Base-by-base conservation (phyloP, 2,329 filamentous ascomycete species). In the Colletotrichum incanum region DNA sequence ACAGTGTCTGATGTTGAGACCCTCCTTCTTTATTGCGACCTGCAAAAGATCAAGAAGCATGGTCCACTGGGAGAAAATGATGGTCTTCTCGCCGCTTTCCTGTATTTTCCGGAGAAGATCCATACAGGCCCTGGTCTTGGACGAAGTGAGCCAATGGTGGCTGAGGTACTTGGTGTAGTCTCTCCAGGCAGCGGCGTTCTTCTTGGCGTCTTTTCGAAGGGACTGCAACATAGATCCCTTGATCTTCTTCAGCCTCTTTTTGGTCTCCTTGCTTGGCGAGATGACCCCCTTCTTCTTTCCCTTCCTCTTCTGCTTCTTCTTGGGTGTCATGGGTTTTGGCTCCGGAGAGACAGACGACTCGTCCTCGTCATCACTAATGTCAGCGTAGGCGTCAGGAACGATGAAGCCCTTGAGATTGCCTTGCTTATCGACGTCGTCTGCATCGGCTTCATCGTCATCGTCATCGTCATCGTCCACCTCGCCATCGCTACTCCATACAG, bases 11-110 rank as follows among this genome's bases (percentile, higher is more conserved):
- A 89, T 87, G 23, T 85, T 75, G 59, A 85, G 82, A 11, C 81
- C 85, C 18, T 82, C 85, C 62, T 87, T 83, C 67, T 85, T 83
- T 73, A 96, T 89, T 0, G 93, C 92, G 6, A 95, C 87, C 80
- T 96, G 93, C 20, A 96, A 84, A 6, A 96, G 86, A 80, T 96
- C 93, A 2, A 96, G 89, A 23, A 96, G 85, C 0, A 93, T 91
- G 0, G 94, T 95, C 84, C 93, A 96, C 76, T 95, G 93, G 68
- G 91, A 93, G 83, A 96, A 96, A 74, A 96, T 88, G 65, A 96
- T 92, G 0, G 92, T 94, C 81, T 96, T 96, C 79, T 94, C 92
- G 1, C 87, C 87, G 3, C 88, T 82, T 14, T 79, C 75, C 67
- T 84, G 80, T 43, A 86, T 81, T 18, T 83, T 79, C 14, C 84